Base-by-base conservation (phyloP, 2,329 filamentous ascomycete species). In the Cryphonectria carpinicola region DNA sequence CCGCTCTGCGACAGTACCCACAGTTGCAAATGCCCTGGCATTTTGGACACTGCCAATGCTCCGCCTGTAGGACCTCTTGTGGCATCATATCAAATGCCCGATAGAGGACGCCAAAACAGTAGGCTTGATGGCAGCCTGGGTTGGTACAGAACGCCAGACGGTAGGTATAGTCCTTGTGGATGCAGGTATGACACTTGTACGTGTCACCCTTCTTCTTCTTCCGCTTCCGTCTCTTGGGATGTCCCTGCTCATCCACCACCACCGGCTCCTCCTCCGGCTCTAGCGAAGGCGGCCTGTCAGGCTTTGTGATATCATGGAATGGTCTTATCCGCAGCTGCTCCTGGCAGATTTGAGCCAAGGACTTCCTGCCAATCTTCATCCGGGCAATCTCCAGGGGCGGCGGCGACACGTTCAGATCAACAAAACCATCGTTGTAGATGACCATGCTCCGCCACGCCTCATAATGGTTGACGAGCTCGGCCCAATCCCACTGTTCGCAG, bases 401-500 rank as follows among this genome's bases (percentile, higher is more conserved):
- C 0, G 93, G 93, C 0, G 91, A 94, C 71, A 83, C 84, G 14
- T 90, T 83, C 3, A 88, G 85, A 70, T 91, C 89, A 28, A 91
- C 84, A 66, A 87, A 91, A 56, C 90, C 89, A 74, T 93, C 89
- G 73, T 93, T 89, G 65, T 89, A 86, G 66, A 97, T 89, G 43
- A 98, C 90, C 80, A 94, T 89, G 25, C 87, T 86, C 54, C 94
- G 89, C 94, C 95, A 99, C 3, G 83, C 82, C 73, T 97, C 95
- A 78, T 98, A 94, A 71, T 92, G 92, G 66, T 89, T 84, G 0
- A 89, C 85, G 14, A 99, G 84, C 19, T 94, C 89, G 58, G 89
- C 86, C 95, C 95, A 98, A 17, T 88, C 84, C 87, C 95, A 98
- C 78, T 98, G 96, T 78, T 99, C 95, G 66, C 93, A 94, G 95